Percentiles rank a stretch among this genome's conserved stretches.
Conservation (phyloP, 139 green algal species). For the Deuterostichococcus epilithicus region DNA sequence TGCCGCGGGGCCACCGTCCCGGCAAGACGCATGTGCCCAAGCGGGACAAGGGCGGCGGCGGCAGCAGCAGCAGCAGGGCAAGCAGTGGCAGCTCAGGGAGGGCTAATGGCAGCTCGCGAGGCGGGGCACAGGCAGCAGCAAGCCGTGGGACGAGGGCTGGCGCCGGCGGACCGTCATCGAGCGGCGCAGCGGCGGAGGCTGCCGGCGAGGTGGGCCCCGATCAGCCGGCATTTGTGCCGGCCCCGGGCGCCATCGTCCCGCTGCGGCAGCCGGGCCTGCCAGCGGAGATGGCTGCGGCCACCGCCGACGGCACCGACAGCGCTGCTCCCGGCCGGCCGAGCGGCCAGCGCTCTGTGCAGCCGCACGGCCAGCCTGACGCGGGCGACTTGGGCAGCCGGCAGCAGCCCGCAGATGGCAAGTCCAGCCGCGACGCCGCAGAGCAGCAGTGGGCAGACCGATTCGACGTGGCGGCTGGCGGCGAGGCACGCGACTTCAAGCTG, state of each 20-base stretch:
- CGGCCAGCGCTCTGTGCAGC: too few relatives aligned
- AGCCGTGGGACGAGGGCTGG: too few relatives aligned
- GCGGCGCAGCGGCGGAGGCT: too few relatives aligned
- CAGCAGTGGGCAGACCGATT: conserved; percentile 1
- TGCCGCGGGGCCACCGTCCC: not conserved
- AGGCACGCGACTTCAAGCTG: conserved; percentile 11
- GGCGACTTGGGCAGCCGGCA: too few relatives aligned
- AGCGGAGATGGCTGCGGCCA: too few relatives aligned
- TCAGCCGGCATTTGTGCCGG: not conserved
- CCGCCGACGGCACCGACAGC: not conserved
- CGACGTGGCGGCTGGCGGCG: conserved; percentile 8
- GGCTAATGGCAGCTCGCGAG: too few relatives aligned
- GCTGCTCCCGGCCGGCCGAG: too few relatives aligned
- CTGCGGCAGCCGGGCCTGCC: not conserved
- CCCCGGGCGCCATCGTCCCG: not conserved
- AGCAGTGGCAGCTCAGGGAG: not conserved
- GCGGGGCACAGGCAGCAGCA: too few relatives aligned
- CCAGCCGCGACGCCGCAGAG: too few relatives aligned
- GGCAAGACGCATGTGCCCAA: not conserved
- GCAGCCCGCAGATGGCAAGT: too few relatives aligned
- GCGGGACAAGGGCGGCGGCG: not conserved
- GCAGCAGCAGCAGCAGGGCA: not conserved
- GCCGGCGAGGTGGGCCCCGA: too few relatives aligned
- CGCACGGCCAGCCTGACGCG: too few relatives aligned
- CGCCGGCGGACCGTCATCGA: not conserved